Evolutionary conservation across 2,329 filamentous ascomycete species (phyloP).

Genomic region (Dryadomyces quercivorus): DNA sequence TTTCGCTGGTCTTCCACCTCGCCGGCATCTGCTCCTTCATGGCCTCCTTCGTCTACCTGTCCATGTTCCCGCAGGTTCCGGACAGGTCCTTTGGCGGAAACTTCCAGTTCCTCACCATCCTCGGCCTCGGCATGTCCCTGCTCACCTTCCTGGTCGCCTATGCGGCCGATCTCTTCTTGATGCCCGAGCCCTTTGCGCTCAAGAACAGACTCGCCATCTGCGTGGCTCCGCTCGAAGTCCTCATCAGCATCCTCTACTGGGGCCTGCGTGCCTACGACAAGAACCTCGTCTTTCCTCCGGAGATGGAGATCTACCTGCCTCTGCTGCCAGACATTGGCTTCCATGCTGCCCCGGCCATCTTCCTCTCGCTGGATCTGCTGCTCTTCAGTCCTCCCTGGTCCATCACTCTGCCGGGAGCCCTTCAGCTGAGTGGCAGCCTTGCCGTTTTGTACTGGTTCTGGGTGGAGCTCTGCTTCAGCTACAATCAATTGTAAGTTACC

Average conservation of each 20-base stretch:
- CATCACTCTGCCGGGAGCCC: constrained; percentile 44
- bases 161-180: constrained; percentile 51
- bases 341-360: constrained; percentile 52
- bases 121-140: constrained; percentile 51
- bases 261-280: constrained; percentile 47
- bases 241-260: constrained; percentile 66
- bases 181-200: constrained; percentile 41
- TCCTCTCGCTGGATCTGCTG: constrained; percentile 52
- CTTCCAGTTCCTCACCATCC: constrained; percentile 62
- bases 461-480: constrained; percentile 58
- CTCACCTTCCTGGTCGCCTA: constrained; percentile 49
- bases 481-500: constrained; percentile 48
- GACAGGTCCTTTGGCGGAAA: constrained; percentile 53
- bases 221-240: constrained; percentile 55
- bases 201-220: constrained; percentile 59
- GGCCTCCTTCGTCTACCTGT: constrained; percentile 40
- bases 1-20: constrained; percentile 51
- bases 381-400: constrained; percentile 64
- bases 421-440: constrained; percentile 43
- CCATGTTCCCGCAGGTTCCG: constrained; percentile 36
- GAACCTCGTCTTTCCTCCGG: constrained; percentile 38
- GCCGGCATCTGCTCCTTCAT: constrained; percentile 39
- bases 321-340: constrained; percentile 47
- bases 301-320: constrained; percentile 42
- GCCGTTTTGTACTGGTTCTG: constrained; percentile 65